A percentile compares a stretch with the other conserved stretches of the same genome.
Evolutionary conservation across 805 yeast species (phyloP).

Genomic region (Brettanomyces naardenensis): DNA sequence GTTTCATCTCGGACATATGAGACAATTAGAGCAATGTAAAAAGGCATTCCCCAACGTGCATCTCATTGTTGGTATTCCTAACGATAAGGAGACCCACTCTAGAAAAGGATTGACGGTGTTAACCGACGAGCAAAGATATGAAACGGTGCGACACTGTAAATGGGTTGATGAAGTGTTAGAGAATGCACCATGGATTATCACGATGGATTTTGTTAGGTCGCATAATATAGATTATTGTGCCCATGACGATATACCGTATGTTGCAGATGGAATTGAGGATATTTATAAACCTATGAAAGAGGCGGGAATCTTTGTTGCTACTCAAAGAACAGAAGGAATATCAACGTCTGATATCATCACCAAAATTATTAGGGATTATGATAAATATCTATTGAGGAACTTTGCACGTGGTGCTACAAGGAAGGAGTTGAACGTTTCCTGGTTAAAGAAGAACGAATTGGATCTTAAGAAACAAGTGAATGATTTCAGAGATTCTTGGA

Average conservation of each 20-base stretch:
- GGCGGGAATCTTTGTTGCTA: constrained; percentile 82
- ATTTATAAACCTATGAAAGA: constrained; percentile 89
- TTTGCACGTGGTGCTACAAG: constrained; percentile 97
- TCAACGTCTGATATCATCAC: constrained; percentile 95
- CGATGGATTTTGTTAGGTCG: constrained; percentile 66
- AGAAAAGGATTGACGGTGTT: constrained; percentile 91
- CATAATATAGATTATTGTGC: constrained; percentile 94
- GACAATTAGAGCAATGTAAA: constrained; percentile 94
- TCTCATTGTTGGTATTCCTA: constrained; percentile 86
- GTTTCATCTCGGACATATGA: constrained; percentile 96
- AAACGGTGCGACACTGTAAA: constrained; percentile 83
- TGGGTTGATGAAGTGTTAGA: constrained; percentile 98
- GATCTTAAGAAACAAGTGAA: constrained; percentile 86
- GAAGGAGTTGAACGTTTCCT: constrained; percentile 90
- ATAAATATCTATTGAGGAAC: constrained; percentile 92
- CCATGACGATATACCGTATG: constrained; percentile 95
- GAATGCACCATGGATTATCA: constrained; percentile 93
- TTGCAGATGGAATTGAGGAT: constrained; percentile 81
- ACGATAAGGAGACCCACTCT: constrained; percentile 84
- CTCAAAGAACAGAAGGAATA: constrained; percentile 95
- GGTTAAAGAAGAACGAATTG: constrained; percentile 95
- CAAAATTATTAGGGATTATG: constrained; percentile 90
- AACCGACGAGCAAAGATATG: constrained; percentile 80
- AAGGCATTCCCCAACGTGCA: constrained; percentile 80
- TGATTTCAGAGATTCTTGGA: constrained; percentile 83